Conservation (phyloP, 352 stramenopile genomes). For the Globisporangium abappressorium region DNA sequence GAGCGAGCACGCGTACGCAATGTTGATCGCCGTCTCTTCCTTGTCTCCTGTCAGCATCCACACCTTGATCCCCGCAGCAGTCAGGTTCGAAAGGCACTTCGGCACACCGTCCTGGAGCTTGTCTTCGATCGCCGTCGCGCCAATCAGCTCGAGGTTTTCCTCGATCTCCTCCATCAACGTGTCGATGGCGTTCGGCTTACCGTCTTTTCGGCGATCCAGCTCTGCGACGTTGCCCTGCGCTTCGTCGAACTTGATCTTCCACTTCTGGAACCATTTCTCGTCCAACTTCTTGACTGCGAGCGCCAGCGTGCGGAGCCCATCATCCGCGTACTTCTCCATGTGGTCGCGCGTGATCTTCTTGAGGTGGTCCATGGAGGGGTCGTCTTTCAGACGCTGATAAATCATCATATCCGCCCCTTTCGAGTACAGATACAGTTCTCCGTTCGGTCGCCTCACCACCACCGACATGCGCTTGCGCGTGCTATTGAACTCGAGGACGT, state of each 20-base stretch:
- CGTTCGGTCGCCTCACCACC: slow-evolving; percentile 51
- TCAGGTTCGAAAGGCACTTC: slow-evolving; percentile 77
- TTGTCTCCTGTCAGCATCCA: slow-evolving; percentile 90
- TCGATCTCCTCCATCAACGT: slow-evolving; percentile 85
- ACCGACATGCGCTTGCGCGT: slow-evolving; percentile 98
- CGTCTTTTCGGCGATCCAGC: slow-evolving; percentile 80
- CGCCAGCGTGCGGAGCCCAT: slow-evolving; percentile 82
- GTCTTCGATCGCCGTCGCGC: slow-evolving; percentile 91
- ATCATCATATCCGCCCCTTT: slow-evolving; percentile 95
- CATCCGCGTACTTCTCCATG: slow-evolving; percentile 82
- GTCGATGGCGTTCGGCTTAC: slow-evolving; percentile 71
- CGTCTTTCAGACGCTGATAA: slow-evolving; percentile 68
- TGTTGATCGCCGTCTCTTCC: slow-evolving; percentile 88
- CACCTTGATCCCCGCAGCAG: slow-evolving; percentile 79
- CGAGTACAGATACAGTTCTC: slow-evolving; percentile 62
- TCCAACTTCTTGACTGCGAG: slow-evolving; percentile 71
- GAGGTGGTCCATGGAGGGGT: slow-evolving; percentile 43
- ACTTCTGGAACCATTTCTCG: slow-evolving; percentile 67
- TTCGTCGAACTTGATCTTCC: slow-evolving; percentile 72
- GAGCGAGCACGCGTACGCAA: slow-evolving; percentile 88
- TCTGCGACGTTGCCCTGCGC: slow-evolving; percentile 62
- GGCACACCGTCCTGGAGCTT: slow-evolving; percentile 90
- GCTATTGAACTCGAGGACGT: slow-evolving; percentile 87
- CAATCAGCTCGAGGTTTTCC: slow-evolving; percentile 75
- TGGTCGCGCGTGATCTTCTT: slow-evolving; percentile 68